A percentile compares a stretch with the other conserved stretches of the same genome.
phyloP scores from a whole-genome alignment of 371 early-diverging fungal species.

The Entomophthora muscae region DNA sequence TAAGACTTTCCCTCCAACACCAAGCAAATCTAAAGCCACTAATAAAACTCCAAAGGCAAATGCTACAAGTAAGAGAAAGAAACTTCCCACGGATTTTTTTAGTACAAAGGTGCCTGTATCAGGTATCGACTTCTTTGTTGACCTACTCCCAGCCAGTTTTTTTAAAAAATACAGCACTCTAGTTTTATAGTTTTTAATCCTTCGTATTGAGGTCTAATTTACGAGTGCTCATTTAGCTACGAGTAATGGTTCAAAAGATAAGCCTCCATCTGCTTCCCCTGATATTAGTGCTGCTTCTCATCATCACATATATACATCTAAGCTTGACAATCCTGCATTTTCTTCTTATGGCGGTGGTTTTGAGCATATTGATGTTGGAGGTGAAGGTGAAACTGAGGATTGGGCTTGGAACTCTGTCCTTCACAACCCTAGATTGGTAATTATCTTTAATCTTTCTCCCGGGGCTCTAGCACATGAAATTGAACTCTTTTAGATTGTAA shows the following conservation, averaged over 20 bases:
- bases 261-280: background rate
- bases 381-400: background rate
- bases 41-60: no score
- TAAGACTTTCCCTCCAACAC: no score
- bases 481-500: slow-evolving; percentile 37
- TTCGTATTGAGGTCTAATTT: no score
- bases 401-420: background rate
- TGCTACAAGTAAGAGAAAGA: no score
- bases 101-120: no score
- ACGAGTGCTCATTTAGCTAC: background rate
- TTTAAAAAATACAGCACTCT: no score
- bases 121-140: no score
- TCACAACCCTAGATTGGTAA: slow-evolving; percentile 7
- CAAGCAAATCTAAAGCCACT: no score
- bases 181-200: no score
- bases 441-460: background rate
- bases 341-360: slow-evolving; percentile 4
- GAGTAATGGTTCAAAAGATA: background rate
- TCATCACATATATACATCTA: background rate
- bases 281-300: background rate
- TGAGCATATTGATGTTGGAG: slow-evolving; percentile 5
- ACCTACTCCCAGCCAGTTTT: no score
- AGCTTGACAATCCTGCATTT: background rate
- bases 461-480: no score
- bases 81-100: no score